Conservation (phyloP, 768 basidiomycete species). For the Phlebiopsis flavidoalba region DNA sequence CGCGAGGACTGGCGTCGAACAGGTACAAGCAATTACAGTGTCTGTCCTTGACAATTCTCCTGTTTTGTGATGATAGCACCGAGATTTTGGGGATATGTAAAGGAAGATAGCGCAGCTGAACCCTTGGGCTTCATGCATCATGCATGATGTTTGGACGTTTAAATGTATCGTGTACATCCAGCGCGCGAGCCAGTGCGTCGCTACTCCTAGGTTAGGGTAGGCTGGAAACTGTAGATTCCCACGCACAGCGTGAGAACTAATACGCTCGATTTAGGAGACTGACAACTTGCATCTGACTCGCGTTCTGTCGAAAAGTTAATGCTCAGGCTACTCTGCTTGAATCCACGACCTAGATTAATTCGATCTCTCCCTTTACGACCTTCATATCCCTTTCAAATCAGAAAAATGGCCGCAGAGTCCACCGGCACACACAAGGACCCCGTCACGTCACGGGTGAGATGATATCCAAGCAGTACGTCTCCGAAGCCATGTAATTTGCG, state of each 20-base stretch:
- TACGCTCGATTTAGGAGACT: neutral
- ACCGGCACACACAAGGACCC: slow-evolving; percentile 55
- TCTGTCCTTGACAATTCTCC: too few species aligned
- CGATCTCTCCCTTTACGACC: neutral
- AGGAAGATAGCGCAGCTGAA: too few species aligned
- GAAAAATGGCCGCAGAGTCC: slow-evolving; percentile 35
- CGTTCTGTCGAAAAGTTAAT: slow-evolving; percentile 18
- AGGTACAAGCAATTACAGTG: too few species aligned
- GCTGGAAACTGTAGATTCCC: neutral
- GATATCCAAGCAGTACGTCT: slow-evolving; percentile 89
- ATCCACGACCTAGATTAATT: slow-evolving; percentile 10
- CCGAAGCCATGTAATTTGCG: slow-evolving; percentile 14
- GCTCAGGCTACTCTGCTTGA: slow-evolving; percentile 23
- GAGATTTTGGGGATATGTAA: too few species aligned
- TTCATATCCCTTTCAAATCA: neutral
- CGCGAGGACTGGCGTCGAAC: too few species aligned
- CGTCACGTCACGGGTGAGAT: slow-evolving; percentile 87
- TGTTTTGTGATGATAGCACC: too few species aligned
- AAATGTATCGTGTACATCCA: too few species aligned
- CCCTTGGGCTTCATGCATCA: too few species aligned
- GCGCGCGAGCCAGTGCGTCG: too few species aligned
- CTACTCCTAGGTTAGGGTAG: neutral
- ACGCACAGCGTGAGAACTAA: neutral
- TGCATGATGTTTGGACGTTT: too few species aligned
- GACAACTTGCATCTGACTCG: slow-evolving; percentile 3